These are phyloP conservation scores for Peronosclerospora sorghi DNA, from an alignment of 352 stramenopile species.

Conservation along the genomic window DNA sequence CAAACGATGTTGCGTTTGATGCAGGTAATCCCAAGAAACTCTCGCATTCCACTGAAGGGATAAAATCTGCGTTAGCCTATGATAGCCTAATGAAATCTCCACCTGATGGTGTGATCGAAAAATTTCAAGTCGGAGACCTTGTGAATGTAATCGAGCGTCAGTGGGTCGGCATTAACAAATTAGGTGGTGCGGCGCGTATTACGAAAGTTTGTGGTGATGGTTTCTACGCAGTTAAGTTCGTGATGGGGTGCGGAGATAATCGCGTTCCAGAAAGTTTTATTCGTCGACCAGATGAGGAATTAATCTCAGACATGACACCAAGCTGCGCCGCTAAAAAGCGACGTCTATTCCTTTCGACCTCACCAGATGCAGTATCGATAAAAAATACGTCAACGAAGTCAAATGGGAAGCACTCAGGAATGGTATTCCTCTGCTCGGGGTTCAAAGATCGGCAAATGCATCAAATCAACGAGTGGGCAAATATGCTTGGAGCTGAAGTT, in stretches of 20 bases:
- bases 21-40: not conserved
- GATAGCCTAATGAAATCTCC: slow-evolving; percentile 8
- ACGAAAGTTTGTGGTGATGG: slow-evolving; percentile 45
- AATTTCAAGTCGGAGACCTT: slow-evolving; percentile 53
- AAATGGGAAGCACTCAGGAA: slow-evolving; percentile 18
- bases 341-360: slow-evolving; percentile 7
- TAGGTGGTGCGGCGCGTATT: slow-evolving; percentile 77
- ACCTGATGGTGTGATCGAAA: slow-evolving; percentile 19
- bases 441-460: slow-evolving; percentile 32
- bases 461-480: slow-evolving; percentile 35
- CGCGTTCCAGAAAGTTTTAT: slow-evolving; percentile 31
- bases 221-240: slow-evolving; percentile 51
- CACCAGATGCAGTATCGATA: slow-evolving; percentile 4
- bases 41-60: too few species aligned
- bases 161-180: slow-evolving; percentile 89
- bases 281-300: slow-evolving; percentile 20
- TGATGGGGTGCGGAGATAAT: slow-evolving; percentile 29
- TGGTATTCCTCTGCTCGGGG: slow-evolving; percentile 53
- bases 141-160: slow-evolving; percentile 82
- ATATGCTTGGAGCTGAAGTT: slow-evolving; percentile 32
- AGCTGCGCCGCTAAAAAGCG: slow-evolving; percentile 25
- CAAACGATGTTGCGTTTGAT: not conserved
- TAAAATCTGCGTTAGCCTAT: not conserved
- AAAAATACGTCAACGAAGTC: slow-evolving; percentile 14
- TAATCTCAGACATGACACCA: slow-evolving; percentile 32